phyloP scores from a whole-genome alignment of 1,284 basidiomycete species.

The Irpex rosettiformis region DNA sequence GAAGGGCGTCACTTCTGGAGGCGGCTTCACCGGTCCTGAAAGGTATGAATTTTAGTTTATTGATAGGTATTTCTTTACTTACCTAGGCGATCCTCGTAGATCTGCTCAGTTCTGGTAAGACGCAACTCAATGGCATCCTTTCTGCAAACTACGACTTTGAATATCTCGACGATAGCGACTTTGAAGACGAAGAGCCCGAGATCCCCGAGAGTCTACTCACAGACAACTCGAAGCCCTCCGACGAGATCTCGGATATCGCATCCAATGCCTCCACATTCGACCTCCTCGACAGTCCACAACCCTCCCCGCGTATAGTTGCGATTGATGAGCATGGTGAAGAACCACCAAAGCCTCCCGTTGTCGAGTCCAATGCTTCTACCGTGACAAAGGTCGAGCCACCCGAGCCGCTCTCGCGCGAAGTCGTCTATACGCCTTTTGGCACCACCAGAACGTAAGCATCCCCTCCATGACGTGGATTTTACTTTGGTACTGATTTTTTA shows the following conservation, averaged over 20 bases:
- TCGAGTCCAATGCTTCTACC: too few species aligned
- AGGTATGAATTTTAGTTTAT: not conserved
- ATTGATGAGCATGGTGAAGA: too few species aligned
- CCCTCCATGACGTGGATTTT: too few species aligned
- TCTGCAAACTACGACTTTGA: constrained; percentile 8
- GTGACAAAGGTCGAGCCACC: too few species aligned
- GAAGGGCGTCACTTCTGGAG: constrained; percentile 9
- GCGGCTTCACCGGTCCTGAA: constrained; percentile 6
- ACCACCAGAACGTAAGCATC: too few species aligned
- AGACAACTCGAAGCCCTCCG: not conserved
- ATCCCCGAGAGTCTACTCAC: not conserved
- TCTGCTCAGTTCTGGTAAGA: not conserved
- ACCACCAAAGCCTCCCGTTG: too few species aligned
- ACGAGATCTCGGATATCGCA: not conserved
- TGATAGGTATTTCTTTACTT: not conserved
- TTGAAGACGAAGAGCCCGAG: constrained; percentile 10
- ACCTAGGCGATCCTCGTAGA: not conserved
- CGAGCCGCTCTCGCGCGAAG: too few species aligned
- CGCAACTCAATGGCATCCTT: not conserved
- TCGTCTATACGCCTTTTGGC: too few species aligned
- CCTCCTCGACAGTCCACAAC: not conserved
- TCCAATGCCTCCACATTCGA: not conserved
- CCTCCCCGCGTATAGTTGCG: too few species aligned
- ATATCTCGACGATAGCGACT: constrained; percentile 8
- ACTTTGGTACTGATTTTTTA: too few species aligned